Evolutionary conservation across 2,329 filamentous ascomycete genomes (phyloP), one percentile per base, ranked within the genome.

Genomic region (Colletotrichum australisinense): DNA sequence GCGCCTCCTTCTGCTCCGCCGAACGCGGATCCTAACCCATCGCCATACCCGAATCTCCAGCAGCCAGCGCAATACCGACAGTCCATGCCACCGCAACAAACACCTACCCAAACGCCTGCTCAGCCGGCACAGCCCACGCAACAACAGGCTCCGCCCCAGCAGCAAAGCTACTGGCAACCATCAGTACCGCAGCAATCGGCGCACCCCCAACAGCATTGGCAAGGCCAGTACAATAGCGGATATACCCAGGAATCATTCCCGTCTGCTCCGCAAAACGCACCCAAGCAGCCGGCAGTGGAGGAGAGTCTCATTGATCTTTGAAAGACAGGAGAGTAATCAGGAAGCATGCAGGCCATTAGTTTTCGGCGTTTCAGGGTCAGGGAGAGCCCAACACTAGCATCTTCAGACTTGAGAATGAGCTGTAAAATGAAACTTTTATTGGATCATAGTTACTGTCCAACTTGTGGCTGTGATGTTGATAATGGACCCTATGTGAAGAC

Each of bases 271-370:
- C 89, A 92, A 72, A 90, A 92, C 80, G 87, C 89, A 32, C 90
- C 89, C 14, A 83, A 82, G 80, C 86, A 87, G 78, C 89, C 88
- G 16, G 88, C 85, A 1, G 88, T 93, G 59, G 94, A 96, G 82
- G 94, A 96, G 82, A 93, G 91, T 72, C 83, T 97, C 78, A 97
- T 97, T 82, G 94, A 97, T 81, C 86, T 96, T 74, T 95, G 77
- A 79, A 55, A 24, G 22, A 57, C 52, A 8, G 30, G 22, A 19
- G 3, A 9, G 30, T 35, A 38, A 46, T 59, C 35, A 14, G 46
- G 62, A 56, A 49, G 70, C 70, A 73, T 70, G 49, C 56, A 70
- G 55, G 56, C 49, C 62, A 62, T 72, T 14, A 46, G 70, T 56
- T 58, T 53, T 63, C 56, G 69, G 72, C 69, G 72, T 74, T 72